These are phyloP conservation scores for Ceratocystis cubensis DNA, from an alignment of 2,329 filamentous ascomycete species.

Conservation along the genomic window DNA sequence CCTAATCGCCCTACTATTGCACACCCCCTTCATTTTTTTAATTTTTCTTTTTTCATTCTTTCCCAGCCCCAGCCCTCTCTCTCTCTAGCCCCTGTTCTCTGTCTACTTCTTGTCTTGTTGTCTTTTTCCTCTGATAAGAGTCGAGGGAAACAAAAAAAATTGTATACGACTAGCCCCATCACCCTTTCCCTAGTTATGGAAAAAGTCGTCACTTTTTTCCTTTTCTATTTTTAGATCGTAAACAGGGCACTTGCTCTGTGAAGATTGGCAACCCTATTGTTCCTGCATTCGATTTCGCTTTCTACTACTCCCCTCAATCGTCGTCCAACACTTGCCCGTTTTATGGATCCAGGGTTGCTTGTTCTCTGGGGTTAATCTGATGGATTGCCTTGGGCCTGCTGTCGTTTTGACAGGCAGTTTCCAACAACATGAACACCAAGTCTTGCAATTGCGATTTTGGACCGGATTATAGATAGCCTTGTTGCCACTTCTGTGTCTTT, in stretches of 20 bases:
- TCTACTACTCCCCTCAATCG: neutral
- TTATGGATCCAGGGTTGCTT: neutral
- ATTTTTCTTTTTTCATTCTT: neutral
- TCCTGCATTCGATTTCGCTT: neutral
- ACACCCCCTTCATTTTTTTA: neutral
- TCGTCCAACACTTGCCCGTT: neutral
- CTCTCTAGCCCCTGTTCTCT: neutral
- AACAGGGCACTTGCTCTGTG: neutral
- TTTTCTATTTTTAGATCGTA: constrained; percentile 3
- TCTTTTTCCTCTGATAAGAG: neutral
- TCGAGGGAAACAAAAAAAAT: neutral
- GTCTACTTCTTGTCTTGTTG: neutral
- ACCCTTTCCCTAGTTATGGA: neutral
- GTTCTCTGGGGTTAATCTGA: neutral
- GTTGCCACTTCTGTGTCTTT: neutral
- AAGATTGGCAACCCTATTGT: constrained; percentile 10
- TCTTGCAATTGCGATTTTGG: neutral
- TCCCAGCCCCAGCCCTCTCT: neutral
- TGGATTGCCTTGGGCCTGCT: neutral
- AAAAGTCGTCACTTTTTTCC: neutral
- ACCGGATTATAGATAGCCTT: neutral
- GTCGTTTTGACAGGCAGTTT: neutral
- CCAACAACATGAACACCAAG: neutral
- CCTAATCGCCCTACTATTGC: neutral
- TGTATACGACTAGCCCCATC: too few species aligned